Percentiles rank a stretch among this genome's conserved stretches.
Conservation (phyloP, 2,329 filamentous ascomycete genomes). For the Aspergillus arachidicola region DNA sequence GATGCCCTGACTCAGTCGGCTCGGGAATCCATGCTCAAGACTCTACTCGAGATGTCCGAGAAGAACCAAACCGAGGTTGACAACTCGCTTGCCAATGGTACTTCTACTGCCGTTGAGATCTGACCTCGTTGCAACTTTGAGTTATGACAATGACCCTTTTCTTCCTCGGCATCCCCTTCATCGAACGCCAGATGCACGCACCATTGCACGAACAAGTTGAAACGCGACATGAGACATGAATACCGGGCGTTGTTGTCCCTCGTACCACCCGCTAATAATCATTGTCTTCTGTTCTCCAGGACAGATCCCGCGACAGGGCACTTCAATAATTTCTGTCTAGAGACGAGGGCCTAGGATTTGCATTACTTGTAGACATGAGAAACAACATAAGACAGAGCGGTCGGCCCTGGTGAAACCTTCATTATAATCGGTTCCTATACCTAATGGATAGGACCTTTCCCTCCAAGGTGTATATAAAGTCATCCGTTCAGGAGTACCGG, state of each 20-base stretch:
- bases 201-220: neutral
- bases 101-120: conserved; percentile 39
- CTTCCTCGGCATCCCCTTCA: neutral
- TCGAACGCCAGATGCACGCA: neutral
- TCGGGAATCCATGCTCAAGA: conserved; percentile 74
- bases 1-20: conserved; percentile 70
- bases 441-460: neutral
- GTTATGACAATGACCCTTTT: neutral
- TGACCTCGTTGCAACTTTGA: conserved; percentile 23
- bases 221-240: conserved; percentile 4
- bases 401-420: neutral
- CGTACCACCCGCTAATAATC: neutral
- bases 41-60: conserved; percentile 47
- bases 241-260: neutral
- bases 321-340: neutral
- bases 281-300: neutral
- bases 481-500: neutral
- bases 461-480: conserved; percentile 1
- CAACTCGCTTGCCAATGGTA: conserved; percentile 24
- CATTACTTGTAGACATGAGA: neutral
- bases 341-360: neutral
- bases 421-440: neutral
- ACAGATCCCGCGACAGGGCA: too few relatives aligned
- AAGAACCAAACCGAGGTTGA: conserved; percentile 24
- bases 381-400: neutral